These are phyloP conservation scores for Apiospora marii DNA, from an alignment of 2,329 filamentous ascomycete species.

Conservation along the genomic window DNA sequence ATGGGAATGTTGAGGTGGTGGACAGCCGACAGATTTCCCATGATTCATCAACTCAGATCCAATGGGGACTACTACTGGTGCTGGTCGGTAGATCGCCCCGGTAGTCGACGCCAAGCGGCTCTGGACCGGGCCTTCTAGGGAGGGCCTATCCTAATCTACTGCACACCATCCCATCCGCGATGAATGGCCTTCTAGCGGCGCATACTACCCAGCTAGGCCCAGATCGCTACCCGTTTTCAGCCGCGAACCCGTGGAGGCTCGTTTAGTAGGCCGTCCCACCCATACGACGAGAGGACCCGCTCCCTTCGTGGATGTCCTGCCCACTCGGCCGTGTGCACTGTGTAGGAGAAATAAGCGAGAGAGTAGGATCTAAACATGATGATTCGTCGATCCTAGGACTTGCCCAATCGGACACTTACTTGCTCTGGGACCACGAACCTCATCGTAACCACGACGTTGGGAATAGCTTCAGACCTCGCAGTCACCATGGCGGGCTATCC, in stretches of 20 bases:
- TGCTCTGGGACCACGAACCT: background rate
- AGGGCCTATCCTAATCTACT: background rate
- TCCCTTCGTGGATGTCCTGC: background rate
- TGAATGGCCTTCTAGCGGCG: background rate
- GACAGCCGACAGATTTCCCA: background rate
- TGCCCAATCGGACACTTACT: background rate
- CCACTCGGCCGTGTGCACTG: background rate
- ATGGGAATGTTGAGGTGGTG: background rate
- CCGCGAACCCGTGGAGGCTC: background rate
- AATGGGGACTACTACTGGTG: background rate
- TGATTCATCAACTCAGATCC: background rate
- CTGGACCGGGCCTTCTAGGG: background rate
- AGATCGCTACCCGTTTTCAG: background rate
- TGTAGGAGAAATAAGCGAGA: background rate
- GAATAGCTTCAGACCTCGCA: background rate
- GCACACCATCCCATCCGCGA: background rate
- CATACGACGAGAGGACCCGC: background rate
- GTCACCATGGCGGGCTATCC: background rate
- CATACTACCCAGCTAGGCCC: background rate
- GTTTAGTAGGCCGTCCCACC: background rate
- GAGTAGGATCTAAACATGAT: background rate
- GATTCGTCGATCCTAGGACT: background rate
- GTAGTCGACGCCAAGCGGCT: background rate
- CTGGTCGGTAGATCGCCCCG: background rate
- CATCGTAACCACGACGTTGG: background rate